Conservation (phyloP, 352 stramenopile genomes). For the Globisporangium radiosum region DNA sequence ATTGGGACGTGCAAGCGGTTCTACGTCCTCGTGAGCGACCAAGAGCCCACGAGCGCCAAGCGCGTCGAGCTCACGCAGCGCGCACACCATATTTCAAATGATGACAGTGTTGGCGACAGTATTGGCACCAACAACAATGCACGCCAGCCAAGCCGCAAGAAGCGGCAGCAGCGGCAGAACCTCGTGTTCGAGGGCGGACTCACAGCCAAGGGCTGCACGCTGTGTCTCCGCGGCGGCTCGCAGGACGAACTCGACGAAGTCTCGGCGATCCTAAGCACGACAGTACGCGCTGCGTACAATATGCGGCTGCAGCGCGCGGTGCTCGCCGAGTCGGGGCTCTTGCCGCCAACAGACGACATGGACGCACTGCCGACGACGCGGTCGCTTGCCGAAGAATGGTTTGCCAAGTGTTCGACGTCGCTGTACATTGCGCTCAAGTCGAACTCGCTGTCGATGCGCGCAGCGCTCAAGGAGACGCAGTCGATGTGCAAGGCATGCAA, state of each 20-base stretch:
- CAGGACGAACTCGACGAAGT: constrained; percentile 64
- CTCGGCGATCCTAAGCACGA: constrained; percentile 45
- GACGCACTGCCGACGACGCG: constrained; percentile 5
- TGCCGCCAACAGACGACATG: constrained; percentile 25
- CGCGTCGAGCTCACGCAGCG: constrained; percentile 37
- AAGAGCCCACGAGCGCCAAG: constrained; percentile 65
- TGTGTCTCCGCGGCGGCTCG: constrained; percentile 71
- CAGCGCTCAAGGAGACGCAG: constrained; percentile 73
- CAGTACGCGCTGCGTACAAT: constrained; percentile 72
- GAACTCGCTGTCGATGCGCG: constrained; percentile 80
- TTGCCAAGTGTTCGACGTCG: constrained; percentile 71
- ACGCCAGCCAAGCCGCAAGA: constrained; percentile 20
- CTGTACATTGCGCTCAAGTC: constrained; percentile 83
- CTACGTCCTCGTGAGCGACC: constrained; percentile 77
- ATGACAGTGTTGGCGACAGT: constrained; percentile 14
- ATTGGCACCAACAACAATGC: constrained; percentile 8
- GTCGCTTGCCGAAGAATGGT: constrained; percentile 77
- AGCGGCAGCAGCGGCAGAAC: constrained; percentile 70
- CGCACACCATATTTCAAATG: background rate
- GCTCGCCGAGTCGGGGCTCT: constrained; percentile 51
- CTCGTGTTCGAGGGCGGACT: constrained; percentile 83
- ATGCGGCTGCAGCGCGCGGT: constrained; percentile 68
- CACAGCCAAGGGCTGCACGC: constrained; percentile 64
- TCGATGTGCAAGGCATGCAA: constrained; percentile 84
- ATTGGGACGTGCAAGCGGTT: constrained; percentile 80